Conservation (phyloP, 1,284 basidiomycete species). For the Ceratobasidium papillatum region DNA sequence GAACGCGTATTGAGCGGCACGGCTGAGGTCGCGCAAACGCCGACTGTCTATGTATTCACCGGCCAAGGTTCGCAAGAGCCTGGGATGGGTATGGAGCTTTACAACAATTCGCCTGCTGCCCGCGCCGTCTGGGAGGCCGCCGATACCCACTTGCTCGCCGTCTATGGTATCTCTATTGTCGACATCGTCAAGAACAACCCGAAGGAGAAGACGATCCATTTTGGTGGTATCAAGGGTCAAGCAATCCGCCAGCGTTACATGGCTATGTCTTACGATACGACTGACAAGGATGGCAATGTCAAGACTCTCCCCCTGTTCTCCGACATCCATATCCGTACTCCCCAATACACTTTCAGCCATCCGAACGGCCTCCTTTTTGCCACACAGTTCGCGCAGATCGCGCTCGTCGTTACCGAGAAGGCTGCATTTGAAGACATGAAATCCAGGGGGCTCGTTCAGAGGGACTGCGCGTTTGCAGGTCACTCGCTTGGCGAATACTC, state of each 20-base stretch:
- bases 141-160: constrained; percentile 89
- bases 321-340: constrained; percentile 91
- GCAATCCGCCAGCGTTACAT: constrained; percentile 98
- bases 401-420: constrained; percentile 96
- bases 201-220: constrained; percentile 97
- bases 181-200: constrained; percentile 99
- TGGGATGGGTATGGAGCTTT: constrained; percentile 99
- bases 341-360: constrained; percentile 96
- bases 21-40: constrained; percentile 86
- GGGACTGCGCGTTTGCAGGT: constrained; percentile 92
- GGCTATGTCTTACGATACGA: constrained; percentile 97
- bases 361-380: constrained; percentile 95
- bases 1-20: constrained; percentile 72
- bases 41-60: constrained; percentile 97
- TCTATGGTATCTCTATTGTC: constrained; percentile 97
- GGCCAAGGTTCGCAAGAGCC: constrained; percentile 98
- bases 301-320: constrained; percentile 94
- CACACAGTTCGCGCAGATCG: constrained; percentile 98
- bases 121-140: constrained; percentile 97
- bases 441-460: constrained; percentile 92
- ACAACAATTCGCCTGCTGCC: constrained; percentile 90
- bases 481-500: constrained; percentile 99
- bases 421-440: constrained; percentile 99
- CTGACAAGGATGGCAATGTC: constrained; percentile 94
- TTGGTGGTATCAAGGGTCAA: constrained; percentile 98